Evolutionary conservation across 345 rosid genomes (phyloP).

Genomic region (Erucastrum elatum): DNA sequence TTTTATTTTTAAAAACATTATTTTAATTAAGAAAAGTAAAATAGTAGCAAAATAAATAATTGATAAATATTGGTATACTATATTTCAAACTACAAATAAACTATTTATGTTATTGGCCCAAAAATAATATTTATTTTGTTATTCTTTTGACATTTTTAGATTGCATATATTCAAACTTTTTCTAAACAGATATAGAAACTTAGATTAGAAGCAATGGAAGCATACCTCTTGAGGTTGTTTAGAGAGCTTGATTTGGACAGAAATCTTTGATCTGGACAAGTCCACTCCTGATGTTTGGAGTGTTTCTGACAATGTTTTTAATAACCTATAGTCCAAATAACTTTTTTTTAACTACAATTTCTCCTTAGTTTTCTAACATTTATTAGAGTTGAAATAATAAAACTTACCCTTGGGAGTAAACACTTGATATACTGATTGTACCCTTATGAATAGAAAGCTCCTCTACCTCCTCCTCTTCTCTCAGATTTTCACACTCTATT

Average conservation of each 20-base stretch:
- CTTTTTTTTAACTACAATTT: not conserved
- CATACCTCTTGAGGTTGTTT: conserved; percentile 46
- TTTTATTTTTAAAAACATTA: not conserved
- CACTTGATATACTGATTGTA: conserved; percentile 78
- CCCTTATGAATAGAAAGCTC: conserved; percentile 71
- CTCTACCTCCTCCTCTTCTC: conserved; percentile 44
- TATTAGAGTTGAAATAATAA: not conserved
- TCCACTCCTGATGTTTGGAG: conserved; percentile 87
- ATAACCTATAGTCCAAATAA: conserved; percentile 45
- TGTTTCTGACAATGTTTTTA: conserved; percentile 74
- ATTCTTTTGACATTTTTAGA: not conserved
- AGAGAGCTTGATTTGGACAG: conserved; percentile 86
- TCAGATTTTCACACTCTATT: conserved; percentile 13
- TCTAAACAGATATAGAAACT: not conserved
- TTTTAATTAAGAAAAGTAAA: not conserved
- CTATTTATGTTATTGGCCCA: not conserved
- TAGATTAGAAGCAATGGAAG: not conserved
- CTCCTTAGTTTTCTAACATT: not conserved
- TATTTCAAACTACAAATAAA: not conserved
- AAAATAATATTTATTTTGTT: not conserved
- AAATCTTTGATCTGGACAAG: conserved; percentile 78
- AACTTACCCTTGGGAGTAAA: conserved; percentile 74
- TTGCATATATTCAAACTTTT: not conserved
- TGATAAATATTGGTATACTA: not conserved
- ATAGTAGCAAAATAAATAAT: not conserved